Base-by-base conservation (phyloP, 768 basidiomycete species). In the Termitomyces sp. region DNA sequence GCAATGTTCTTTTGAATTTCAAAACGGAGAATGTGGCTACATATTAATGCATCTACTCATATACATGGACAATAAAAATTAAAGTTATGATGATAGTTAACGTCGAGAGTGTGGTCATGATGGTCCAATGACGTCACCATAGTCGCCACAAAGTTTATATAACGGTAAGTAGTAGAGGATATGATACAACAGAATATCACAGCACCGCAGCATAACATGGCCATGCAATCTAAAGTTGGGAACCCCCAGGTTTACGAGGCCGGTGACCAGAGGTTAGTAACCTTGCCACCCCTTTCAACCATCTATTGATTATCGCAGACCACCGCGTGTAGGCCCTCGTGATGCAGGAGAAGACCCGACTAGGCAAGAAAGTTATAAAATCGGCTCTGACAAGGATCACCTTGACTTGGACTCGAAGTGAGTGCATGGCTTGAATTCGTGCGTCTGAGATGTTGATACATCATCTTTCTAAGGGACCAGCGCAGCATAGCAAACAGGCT, bases 151-250 rank as follows among this genome's bases (percentile, higher is more conserved):
- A 16, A 40, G n/a, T n/a, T 9, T n/a, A 20, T 9, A 28, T 9
- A 14, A 32, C 16, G 16, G n/a, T 32, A 47, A 18, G 16, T 16
- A 7, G 8, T 41, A 41, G n/a, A 5, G 40, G 5, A 6, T 1
- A 38, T 16, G 5, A n/a, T 41, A 9, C 7, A 14, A n/a, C 1
- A 14, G 18, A 2, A 30, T 48, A 23, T 23, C 2, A 47, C 48
- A 18, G 7, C 28, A 23, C 23, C 28, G n/a, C 50, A 53, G 5
- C 23, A 28, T 5, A 53, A 8, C 23, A 43, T 23, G 41, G 14
- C 35, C 30, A 82, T 82, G 80, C 76, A 76, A 67, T 82, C 81
- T 50, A 78, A 77, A 55, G 77, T 78, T 46, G 80, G 79, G n/a
- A 79, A 77, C 61, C 65, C 73, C 2, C 81, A 81, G 33, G 70